Conservation (phyloP, 352 stramenopile species). For the Phytophthora fragariae region DNA sequence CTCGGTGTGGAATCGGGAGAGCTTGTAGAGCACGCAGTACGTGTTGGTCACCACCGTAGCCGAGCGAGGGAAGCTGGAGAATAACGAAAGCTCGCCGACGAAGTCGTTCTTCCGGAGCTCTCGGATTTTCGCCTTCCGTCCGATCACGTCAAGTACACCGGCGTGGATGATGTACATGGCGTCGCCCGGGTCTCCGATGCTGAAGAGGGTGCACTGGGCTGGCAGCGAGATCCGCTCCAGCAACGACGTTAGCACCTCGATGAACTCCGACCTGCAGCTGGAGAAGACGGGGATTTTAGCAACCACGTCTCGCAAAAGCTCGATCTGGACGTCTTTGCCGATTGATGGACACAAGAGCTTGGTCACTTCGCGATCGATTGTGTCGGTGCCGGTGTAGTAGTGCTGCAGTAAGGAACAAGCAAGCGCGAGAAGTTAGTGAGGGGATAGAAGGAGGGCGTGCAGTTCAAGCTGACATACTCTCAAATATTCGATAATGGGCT, state of each 20-base stretch:
- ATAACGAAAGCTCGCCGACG: constrained; percentile 75
- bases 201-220: constrained; percentile 62
- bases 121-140: constrained; percentile 61
- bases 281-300: constrained; percentile 63
- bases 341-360: constrained; percentile 77
- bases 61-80: constrained; percentile 56
- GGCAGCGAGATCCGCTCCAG: constrained; percentile 63
- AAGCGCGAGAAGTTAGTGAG: background rate
- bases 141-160: constrained; percentile 63
- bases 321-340: constrained; percentile 77
- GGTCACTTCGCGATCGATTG: constrained; percentile 70
- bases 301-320: constrained; percentile 62
- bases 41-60: constrained; percentile 66
- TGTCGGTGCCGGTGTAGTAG: constrained; percentile 67
- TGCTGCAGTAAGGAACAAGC: constrained; percentile 31
- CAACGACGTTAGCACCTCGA: constrained; percentile 63
- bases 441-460: background rate
- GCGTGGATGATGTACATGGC: constrained; percentile 85
- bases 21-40: constrained; percentile 69
- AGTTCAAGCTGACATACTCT: constrained; percentile 32
- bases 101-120: constrained; percentile 74
- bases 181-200: constrained; percentile 60
- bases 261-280: constrained; percentile 58
- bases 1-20: constrained; percentile 64
- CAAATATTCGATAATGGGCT: constrained; percentile 55